Percentiles rank a stretch among this genome's conserved stretches.
phyloP scores from a whole-genome alignment of 2,329 filamentous ascomycete species.

The Aspergillus novoparasiticus region DNA sequence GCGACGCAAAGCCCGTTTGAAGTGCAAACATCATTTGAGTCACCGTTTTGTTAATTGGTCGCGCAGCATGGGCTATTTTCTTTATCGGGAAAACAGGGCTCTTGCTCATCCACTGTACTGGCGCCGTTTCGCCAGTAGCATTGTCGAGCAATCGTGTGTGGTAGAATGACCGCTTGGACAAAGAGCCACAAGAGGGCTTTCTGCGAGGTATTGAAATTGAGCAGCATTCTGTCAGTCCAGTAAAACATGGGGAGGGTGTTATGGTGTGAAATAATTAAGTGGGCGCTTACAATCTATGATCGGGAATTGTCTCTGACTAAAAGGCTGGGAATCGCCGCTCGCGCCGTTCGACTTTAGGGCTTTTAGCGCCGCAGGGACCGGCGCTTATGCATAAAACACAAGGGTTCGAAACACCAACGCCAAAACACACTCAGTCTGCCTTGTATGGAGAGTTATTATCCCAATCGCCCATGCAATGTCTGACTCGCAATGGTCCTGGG shows the following conservation, averaged over 20 bases:
- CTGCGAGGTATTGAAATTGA: background rate
- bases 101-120: background rate
- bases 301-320: background rate
- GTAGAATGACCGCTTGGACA: background rate
- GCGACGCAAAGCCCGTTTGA: background rate
- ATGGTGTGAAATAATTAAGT: background rate
- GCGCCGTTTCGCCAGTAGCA: slow-evolving; percentile 2
- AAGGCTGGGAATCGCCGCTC: background rate
- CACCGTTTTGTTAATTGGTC: background rate
- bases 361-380: background rate
- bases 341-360: background rate
- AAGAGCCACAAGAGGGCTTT: background rate
- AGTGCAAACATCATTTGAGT: slow-evolving; percentile 1
- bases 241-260: background rate
- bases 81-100: slow-evolving; percentile 3
- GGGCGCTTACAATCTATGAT: background rate
- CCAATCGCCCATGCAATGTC: background rate
- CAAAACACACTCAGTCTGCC: background rate
- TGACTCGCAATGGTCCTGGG: too few species aligned
- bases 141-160: background rate
- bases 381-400: background rate
- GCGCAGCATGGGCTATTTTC: background rate
- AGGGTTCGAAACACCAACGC: background rate
- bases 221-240: background rate
- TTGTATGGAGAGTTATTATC: background rate